These are phyloP conservation scores for Capronia americana DNA, from an alignment of 2,329 filamentous ascomycete genomes.

Conservation along the genomic window DNA sequence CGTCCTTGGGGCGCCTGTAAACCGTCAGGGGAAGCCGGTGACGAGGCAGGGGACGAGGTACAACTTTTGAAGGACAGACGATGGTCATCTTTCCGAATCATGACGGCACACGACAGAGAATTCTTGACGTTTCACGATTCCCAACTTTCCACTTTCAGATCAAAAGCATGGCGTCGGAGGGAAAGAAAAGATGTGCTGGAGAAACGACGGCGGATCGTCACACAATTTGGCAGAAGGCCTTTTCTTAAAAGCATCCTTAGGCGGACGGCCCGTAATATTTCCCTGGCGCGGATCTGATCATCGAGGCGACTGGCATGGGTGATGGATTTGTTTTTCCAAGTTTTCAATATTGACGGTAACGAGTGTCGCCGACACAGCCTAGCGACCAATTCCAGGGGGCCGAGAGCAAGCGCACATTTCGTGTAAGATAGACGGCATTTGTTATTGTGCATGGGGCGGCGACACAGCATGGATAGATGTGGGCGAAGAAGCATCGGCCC, in stretches of 20 bases:
- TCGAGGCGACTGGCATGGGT: not conserved
- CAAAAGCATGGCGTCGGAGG: conserved; percentile 7
- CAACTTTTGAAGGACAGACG: conserved; percentile 46
- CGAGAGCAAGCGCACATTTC: not conserved
- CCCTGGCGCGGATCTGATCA: not conserved
- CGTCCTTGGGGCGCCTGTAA: conserved; percentile 35
- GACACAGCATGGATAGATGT: conserved; percentile 1
- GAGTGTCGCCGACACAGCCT: not conserved
- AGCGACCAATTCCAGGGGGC: too few species aligned
- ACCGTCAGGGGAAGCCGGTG: conserved; percentile 57
- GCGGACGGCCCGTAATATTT: not conserved
- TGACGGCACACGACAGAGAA: not conserved
- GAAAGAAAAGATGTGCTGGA: not conserved
- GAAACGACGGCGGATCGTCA: not conserved
- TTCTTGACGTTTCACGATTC: not conserved
- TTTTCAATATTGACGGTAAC: not conserved
- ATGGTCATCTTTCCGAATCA: not conserved
- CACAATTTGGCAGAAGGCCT: not conserved
- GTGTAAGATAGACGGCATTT: conserved; percentile 6
- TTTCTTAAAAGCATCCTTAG: not conserved
- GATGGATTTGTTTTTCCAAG: not conserved
- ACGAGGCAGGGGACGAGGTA: conserved; percentile 60
- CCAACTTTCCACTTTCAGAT: not conserved
- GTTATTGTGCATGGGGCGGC: not conserved
- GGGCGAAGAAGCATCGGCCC: not conserved